Evolutionary conservation across 2,329 filamentous ascomycete genomes (phyloP).

Genomic region (Ophiosphaerella herpotricha): DNA sequence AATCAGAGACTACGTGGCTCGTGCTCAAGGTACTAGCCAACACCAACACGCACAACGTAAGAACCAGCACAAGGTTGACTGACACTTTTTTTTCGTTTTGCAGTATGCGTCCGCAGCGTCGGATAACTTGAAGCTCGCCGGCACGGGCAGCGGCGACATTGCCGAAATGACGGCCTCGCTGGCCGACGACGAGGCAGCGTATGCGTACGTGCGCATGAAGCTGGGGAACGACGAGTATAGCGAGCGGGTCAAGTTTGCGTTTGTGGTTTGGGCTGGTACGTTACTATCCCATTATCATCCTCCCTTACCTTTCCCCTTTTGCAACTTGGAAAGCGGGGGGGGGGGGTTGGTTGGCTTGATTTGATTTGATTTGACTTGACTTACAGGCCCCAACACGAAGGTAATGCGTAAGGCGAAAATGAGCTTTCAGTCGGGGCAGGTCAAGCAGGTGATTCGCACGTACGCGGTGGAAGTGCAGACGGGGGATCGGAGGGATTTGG

Average conservation of each 20-base stretch:
- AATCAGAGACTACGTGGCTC: conserved; percentile 68
- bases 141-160: conserved; percentile 65
- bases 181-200: conserved; percentile 65
- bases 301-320: not conserved
- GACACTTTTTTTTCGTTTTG: too few species aligned
- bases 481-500: conserved; percentile 63
- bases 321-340: not conserved
- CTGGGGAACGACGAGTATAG: conserved; percentile 74
- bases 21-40: conserved; percentile 57
- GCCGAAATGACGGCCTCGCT: conserved; percentile 61
- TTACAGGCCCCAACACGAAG: conserved; percentile 54
- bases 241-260: conserved; percentile 69
- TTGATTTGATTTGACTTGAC: not conserved
- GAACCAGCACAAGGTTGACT: too few species aligned
- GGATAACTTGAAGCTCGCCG: conserved; percentile 61
- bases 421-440: conserved; percentile 67
- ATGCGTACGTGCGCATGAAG: conserved; percentile 63
- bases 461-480: conserved; percentile 69
- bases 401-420: conserved; percentile 73
- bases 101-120: conserved; percentile 51
- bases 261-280: conserved; percentile 71
- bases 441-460: conserved; percentile 67
- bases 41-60: too few species aligned
- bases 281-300: conserved; percentile 3
- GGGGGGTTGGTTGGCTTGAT: not conserved